Evolutionary conservation across 208 protist species (phyloP).

Genomic region (Porcisia deanei): DNA sequence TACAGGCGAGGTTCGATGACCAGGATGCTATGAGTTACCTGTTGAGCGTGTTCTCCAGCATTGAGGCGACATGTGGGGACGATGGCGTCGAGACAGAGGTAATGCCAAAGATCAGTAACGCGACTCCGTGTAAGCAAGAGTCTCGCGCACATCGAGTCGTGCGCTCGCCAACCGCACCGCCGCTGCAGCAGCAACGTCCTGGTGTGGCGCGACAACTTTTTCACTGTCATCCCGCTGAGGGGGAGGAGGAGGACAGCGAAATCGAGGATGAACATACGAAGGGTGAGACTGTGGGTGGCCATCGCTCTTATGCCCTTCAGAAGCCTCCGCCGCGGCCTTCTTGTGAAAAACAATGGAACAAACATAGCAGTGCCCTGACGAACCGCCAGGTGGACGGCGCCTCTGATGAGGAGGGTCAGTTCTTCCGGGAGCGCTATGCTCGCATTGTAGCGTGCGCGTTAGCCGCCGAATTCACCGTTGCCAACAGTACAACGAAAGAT

Average conservation of each 20-base stretch:
- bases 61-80: neutral
- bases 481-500: neutral
- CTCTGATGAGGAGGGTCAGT: neutral
- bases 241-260: neutral
- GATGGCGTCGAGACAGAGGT: neutral
- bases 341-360: neutral
- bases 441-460: conserved; percentile 20
- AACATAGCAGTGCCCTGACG: neutral
- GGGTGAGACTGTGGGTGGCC: neutral
- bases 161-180: neutral
- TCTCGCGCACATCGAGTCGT: neutral
- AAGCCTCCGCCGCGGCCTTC: neutral
- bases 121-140: neutral
- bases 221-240: neutral
- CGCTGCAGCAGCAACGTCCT: neutral
- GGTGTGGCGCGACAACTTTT: conserved; percentile 9
- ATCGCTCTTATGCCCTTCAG: neutral
- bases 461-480: conserved; percentile 1
- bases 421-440: conserved; percentile 14
- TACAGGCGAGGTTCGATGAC: conserved; percentile 4
- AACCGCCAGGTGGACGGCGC: neutral
- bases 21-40: conserved; percentile 36
- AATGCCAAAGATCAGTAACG: neutral
- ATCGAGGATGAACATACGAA: neutral
- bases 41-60: conserved; percentile 30